Conservation (phyloP, 371 early-diverging fungal genomes). For the Apophysomyces trapeziformis region DNA sequence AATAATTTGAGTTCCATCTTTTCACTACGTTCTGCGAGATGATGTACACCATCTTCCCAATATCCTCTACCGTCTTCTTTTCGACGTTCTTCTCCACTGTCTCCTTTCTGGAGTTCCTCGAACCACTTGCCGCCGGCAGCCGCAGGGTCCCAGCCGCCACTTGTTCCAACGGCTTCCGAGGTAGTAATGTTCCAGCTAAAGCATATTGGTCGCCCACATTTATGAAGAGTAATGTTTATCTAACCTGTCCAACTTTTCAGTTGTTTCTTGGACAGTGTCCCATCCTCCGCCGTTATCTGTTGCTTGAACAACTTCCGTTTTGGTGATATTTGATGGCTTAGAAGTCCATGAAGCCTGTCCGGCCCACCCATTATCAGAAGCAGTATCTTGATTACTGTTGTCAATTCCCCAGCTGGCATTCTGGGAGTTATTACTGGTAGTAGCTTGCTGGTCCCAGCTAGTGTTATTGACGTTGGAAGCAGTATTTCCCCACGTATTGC, state of each 20-base stretch:
- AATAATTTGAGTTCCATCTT: conserved; percentile 52
- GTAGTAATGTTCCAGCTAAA: background rate
- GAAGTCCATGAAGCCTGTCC: background rate
- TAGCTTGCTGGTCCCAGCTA: background rate
- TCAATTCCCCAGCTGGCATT: background rate
- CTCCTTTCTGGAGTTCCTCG: background rate
- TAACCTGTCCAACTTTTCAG: conserved; percentile 4
- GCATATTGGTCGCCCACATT: background rate
- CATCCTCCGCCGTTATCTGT: background rate
- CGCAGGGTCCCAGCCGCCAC: background rate
- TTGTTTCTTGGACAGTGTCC: background rate
- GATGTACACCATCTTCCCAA: conserved; percentile 74
- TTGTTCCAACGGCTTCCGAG: background rate
- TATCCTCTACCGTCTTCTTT: conserved; percentile 59
- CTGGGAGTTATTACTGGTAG: background rate
- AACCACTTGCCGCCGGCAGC: conserved; percentile 3
- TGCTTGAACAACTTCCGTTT: background rate
- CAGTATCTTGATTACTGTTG: no score
- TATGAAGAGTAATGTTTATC: background rate
- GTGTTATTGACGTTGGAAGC: background rate
- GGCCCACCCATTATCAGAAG: background rate
- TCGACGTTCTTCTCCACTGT: background rate
- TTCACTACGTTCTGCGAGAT: conserved; percentile 35
- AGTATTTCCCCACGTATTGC: background rate
- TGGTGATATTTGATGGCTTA: background rate